Evolutionary conservation across 164 flowering plant genomes (phyloP).

Genomic region (Paratinospora sagittata): DNA sequence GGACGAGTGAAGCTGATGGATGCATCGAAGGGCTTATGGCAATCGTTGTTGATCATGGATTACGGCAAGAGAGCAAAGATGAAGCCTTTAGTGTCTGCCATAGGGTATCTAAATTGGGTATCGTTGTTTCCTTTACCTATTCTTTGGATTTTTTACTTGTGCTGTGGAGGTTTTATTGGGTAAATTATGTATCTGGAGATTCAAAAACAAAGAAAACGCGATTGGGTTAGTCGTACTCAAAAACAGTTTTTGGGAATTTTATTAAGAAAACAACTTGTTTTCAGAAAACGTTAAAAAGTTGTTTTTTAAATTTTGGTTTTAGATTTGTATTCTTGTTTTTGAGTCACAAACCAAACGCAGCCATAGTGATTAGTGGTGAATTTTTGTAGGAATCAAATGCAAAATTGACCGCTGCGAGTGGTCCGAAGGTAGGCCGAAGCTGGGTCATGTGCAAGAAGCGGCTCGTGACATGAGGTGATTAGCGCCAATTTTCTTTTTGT

Average conservation of each 20-base stretch:
- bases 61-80: conserved; percentile 75
- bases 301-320: too few relatives aligned
- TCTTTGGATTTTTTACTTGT: too few relatives aligned
- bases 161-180: too few relatives aligned
- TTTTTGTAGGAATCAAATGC: conserved; percentile 70
- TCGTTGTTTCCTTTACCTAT: too few relatives aligned
- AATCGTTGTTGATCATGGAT: conserved; percentile 79
- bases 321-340: neutral
- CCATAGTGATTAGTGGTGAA: neutral
- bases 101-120: conserved; percentile 72
- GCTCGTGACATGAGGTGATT: conserved; percentile 83
- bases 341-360: too few relatives aligned
- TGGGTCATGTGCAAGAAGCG: conserved; percentile 83
- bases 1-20: conserved; percentile 20
- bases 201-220: too few relatives aligned
- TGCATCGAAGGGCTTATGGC: conserved; percentile 69
- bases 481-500: neutral
- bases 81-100: conserved; percentile 55
- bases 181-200: too few relatives aligned
- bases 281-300: too few relatives aligned
- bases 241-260: too few relatives aligned
- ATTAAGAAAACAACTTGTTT: too few relatives aligned
- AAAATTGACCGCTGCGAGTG: conserved; percentile 65
- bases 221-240: too few relatives aligned
- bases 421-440: conserved; percentile 70